These are phyloP conservation scores for Lichtheimia ornata DNA, from an alignment of 371 early-diverging fungal species.

Conservation along the genomic window DNA sequence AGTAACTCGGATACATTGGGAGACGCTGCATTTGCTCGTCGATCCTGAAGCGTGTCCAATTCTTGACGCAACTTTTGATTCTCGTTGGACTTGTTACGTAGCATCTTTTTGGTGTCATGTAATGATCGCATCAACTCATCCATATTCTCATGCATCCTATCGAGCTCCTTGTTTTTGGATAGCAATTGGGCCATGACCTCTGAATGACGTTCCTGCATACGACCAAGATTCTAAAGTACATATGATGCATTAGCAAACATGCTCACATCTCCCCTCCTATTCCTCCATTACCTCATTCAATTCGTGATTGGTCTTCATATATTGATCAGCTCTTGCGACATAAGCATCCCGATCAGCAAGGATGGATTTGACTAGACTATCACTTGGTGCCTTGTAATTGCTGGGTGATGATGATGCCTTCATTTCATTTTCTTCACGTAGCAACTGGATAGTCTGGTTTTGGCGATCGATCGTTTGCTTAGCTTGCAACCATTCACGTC, in stretches of 20 bases:
- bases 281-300: slow-evolving; percentile 23
- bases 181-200: slow-evolving; percentile 29
- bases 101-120: slow-evolving; percentile 29
- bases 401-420: slow-evolving; percentile 1
- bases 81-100: slow-evolving; percentile 28
- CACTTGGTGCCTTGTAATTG: slow-evolving; percentile 10
- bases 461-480: slow-evolving; percentile 34
- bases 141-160: slow-evolving; percentile 23
- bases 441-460: slow-evolving; percentile 27
- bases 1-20: slow-evolving; percentile 14
- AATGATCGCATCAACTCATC: slow-evolving; percentile 24
- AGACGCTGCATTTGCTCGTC: slow-evolving; percentile 12
- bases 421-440: slow-evolving; percentile 15
- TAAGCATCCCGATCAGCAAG: slow-evolving; percentile 27
- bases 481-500: slow-evolving; percentile 29
- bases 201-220: slow-evolving; percentile 29
- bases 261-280: neutral
- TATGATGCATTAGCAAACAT: neutral
- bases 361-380: slow-evolving; percentile 25
- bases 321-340: slow-evolving; percentile 20
- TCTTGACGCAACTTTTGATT: slow-evolving; percentile 29
- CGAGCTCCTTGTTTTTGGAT: slow-evolving; percentile 37
- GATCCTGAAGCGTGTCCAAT: slow-evolving; percentile 11
- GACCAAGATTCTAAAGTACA: slow-evolving; percentile 17
- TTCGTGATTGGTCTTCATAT: slow-evolving; percentile 20